Base-by-base conservation (phyloP, 169 alveolate species). In the Eimeria necatrix region DNA sequence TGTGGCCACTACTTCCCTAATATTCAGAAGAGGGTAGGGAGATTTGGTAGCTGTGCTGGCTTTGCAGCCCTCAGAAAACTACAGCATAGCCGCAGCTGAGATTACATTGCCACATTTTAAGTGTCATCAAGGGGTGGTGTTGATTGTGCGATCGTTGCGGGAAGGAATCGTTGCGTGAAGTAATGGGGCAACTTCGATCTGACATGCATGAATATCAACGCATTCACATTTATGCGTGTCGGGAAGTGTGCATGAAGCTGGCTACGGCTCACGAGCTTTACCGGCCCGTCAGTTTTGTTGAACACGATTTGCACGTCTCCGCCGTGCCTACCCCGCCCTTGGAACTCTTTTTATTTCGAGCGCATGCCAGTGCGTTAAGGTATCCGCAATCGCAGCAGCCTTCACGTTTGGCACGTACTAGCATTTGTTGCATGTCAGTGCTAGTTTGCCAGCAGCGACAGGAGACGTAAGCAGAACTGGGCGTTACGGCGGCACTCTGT, bases 371-470 rank as follows among this genome's bases (percentile, higher is more conserved):
- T 85, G 80, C 92, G 80, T 85, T 85, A 85, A 85, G 78, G 92
- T 85, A 52, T 85, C 92, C 92, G 90, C 73, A 85, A 61, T 85
- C 92, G 92, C 92, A 85, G 81, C 80, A 52, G 32, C 26, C n/a
- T 60, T 14, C 71, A 60, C n/a, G 24, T 14, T 60, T 14, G 16
- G 71, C 71, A 60, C 6, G n/a, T 60, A 24, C n/a, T 56, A 56
- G 64, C 18, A 56, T 56, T 56, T 9, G 64, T 56, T 56, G 64
- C 18, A 56, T 16, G 10, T 0, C 64, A 56, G 64, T 56, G 64
- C 64, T 56, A 56, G 64, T 56, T 12, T 32, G 41, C 18, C 64
- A 56, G 64, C 64, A 12, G 64, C 64, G n/a, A 56, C 64, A 12
- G 64, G n/a, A 56, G 64, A 32, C 41, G 41, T 32, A 32, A 32